Evolutionary conservation across 1,284 basidiomycete species (phyloP).

Genomic region (Cystobasidium slooffiae): DNA sequence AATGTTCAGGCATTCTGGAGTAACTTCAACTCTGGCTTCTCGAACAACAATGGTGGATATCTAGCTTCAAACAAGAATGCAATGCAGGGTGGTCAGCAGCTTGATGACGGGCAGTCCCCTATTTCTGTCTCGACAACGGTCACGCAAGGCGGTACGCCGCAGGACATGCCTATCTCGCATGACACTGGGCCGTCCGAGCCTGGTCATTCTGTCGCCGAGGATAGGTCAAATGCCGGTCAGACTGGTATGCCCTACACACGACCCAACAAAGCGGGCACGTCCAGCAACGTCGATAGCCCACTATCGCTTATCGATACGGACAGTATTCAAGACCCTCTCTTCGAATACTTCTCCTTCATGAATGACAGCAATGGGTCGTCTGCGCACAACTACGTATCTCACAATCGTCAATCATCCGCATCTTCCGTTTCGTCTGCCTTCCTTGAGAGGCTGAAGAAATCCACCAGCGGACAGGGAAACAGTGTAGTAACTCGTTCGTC

Average conservation of each 20-base stretch:
- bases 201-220: neutral
- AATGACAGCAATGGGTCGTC: constrained; percentile 15
- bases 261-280: neutral
- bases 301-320: constrained; percentile 6
- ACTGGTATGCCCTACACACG: neutral
- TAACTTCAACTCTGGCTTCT: constrained; percentile 30
- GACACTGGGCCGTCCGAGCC: constrained; percentile 10
- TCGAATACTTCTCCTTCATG: constrained; percentile 22
- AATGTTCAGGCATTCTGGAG: constrained; percentile 30
- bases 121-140: constrained; percentile 27
- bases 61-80: neutral
- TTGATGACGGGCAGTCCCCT: constrained; percentile 41
- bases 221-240: neutral
- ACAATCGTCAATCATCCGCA: constrained; percentile 23
- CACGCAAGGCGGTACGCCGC: constrained; percentile 37
- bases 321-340: constrained; percentile 19
- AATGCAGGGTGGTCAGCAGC: neutral
- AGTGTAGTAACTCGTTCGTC: neutral
- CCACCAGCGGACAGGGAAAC: neutral
- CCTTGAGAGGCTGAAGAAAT: constrained; percentile 10
- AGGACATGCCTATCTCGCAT: constrained; percentile 30
- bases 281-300: constrained; percentile 7
- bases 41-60: neutral
- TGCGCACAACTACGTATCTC: neutral
- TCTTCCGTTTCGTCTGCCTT: constrained; percentile 32